Conservation (phyloP, 352 stramenopile genomes). For the Globisporangium mamillatum region DNA sequence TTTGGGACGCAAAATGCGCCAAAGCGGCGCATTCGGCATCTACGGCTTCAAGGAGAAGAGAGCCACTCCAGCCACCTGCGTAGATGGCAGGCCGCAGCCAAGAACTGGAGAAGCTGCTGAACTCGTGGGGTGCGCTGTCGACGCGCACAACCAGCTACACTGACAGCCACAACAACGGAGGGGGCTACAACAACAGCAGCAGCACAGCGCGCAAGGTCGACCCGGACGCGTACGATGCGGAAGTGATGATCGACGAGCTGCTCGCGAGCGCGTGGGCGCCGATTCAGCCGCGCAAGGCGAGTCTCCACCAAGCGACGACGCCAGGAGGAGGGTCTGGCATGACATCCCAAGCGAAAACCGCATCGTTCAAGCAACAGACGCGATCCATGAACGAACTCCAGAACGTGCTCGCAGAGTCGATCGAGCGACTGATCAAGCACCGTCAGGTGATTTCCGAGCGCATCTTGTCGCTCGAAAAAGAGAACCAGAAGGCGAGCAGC, state of each 20-base stretch:
- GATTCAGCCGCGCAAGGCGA: slow-evolving; percentile 16
- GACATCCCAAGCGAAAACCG: slow-evolving; percentile 11
- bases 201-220: neutral
- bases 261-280: slow-evolving; percentile 56
- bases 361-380: slow-evolving; percentile 57
- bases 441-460: slow-evolving; percentile 52
- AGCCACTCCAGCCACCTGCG: neutral
- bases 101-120: slow-evolving; percentile 64
- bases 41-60: neutral
- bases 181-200: neutral
- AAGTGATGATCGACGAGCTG: slow-evolving; percentile 80
- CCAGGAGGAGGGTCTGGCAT: neutral
- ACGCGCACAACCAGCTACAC: neutral
- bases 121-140: slow-evolving; percentile 21
- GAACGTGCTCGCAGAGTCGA: slow-evolving; percentile 48
- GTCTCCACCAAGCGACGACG: neutral
- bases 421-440: slow-evolving; percentile 57
- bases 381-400: slow-evolving; percentile 68
- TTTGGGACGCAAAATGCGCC: neutral
- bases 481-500: slow-evolving; percentile 48
- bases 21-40: neutral
- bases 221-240: slow-evolving; percentile 40
- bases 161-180: neutral
- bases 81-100: slow-evolving; percentile 27
- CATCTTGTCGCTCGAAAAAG: slow-evolving; percentile 59